These are phyloP conservation scores for Herpetospermum pedunculosum DNA, from an alignment of 306 rosid genomes.

Conservation along the genomic window DNA sequence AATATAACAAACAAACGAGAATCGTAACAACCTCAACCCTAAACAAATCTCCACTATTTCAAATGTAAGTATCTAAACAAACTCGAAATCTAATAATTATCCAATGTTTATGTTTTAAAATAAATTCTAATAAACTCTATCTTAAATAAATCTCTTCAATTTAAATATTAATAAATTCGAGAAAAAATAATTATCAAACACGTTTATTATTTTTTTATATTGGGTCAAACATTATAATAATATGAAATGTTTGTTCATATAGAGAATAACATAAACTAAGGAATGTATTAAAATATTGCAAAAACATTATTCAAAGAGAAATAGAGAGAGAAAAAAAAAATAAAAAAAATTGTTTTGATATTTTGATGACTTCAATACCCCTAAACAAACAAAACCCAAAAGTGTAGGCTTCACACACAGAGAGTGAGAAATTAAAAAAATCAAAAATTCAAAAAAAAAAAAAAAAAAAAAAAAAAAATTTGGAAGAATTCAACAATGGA, in stretches of 20 bases:
- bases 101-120: no score
- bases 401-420: neutral
- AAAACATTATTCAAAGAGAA: neutral
- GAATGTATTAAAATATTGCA: neutral
- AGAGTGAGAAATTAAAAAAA: neutral
- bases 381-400: slow-evolving; percentile 2
- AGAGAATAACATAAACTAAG: no score
- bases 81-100: no score
- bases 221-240: neutral
- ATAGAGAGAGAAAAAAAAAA: neutral
- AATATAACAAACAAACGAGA: no score
- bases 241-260: neutral
- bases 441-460: neutral
- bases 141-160: no score
- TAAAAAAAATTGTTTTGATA: neutral
- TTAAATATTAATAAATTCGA: no score
- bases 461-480: neutral
- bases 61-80: no score
- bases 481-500: neutral
- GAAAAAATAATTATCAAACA: no score
- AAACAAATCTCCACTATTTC: no score
- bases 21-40: no score
- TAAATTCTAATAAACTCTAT: no score
- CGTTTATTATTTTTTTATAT: no score
- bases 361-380: neutral